Conservation (phyloP, 345 rosid genomes). For the Melastoma malabathricum region DNA sequence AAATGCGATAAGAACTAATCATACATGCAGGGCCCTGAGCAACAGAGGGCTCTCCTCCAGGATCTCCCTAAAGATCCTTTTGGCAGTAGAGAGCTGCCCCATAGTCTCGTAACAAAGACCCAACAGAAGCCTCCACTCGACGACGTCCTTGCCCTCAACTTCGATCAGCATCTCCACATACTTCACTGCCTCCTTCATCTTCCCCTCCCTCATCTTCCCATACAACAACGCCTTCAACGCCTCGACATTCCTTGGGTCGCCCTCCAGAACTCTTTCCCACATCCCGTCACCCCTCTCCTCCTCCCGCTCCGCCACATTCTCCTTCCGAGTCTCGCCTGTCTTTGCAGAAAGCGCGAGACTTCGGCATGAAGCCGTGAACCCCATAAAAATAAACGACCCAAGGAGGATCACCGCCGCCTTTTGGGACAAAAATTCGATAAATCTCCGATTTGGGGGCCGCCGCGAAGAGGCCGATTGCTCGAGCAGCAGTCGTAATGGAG, state of each 20-base stretch:
- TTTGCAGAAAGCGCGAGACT: slow-evolving; percentile 30
- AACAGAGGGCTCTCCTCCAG: slow-evolving; percentile 60
- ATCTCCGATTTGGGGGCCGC: slow-evolving; percentile 12
- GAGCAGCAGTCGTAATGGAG: too few relatives aligned
- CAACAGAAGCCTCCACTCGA: slow-evolving; percentile 85
- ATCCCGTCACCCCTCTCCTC: slow-evolving; percentile 5
- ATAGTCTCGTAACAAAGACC: slow-evolving; percentile 73
- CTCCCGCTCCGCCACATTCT: slow-evolving; percentile 27
- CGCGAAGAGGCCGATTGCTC: not conserved
- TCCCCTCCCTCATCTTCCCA: slow-evolving; percentile 70
- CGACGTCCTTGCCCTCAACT: slow-evolving; percentile 43
- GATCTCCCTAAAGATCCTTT: slow-evolving; percentile 49
- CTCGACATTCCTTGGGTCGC: slow-evolving; percentile 51
- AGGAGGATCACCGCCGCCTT: slow-evolving; percentile 34
- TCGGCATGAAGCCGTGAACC: slow-evolving; percentile 28
- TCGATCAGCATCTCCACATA: slow-evolving; percentile 51
- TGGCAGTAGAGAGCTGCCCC: slow-evolving; percentile 59
- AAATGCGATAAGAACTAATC: slow-evolving; percentile 5
- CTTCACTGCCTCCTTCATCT: slow-evolving; percentile 43
- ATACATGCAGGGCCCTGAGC: slow-evolving; percentile 85
- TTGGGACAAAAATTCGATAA: slow-evolving; percentile 16
- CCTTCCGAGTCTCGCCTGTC: slow-evolving; percentile 19
- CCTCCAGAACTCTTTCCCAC: slow-evolving; percentile 55
- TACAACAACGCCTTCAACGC: slow-evolving; percentile 62
- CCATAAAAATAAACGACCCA: slow-evolving; percentile 47